Base-by-base conservation (phyloP, 2,329 filamentous ascomycete species). In the Botrytis tulipae region DNA sequence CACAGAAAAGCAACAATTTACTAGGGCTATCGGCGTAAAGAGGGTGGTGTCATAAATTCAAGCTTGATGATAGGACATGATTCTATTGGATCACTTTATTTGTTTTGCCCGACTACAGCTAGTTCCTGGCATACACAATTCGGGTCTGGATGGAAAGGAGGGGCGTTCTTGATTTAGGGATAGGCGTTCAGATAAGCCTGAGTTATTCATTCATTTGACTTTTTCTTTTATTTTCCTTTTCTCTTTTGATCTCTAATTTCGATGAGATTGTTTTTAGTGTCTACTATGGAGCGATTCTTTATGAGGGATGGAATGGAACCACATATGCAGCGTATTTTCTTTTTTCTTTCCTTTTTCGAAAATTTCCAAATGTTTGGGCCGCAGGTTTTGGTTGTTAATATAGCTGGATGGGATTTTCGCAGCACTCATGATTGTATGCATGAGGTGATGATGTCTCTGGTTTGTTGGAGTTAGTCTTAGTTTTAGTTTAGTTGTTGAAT, bases 141-240 rank as follows among this genome's bases (percentile, higher is more conserved):
- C 37, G 35, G 66, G 66, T 32, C 35, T 16, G n/a, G 48, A 57
- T 57, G 48, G 66, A 68, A 42, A 20, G 48, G n/a, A 57, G 25
- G 46, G 66, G 66, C 48, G 66, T 68, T 68, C 37, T 68, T 42
- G 35, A 42, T 68, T 37, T 68, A 42, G 35, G 35, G 22, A 32
- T 32, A 18, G 66, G 66, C 35, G 66, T 68, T 57, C 66, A 68
- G 54, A 57, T 42, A 57, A 68, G 48, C 66, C 35, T 68, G n/a
- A 20, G n/a, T 29, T 29, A 29, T 63, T 63, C 37, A 29, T 29
- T 57, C 51, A 46, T 46, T 4, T 35, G n/a, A 32, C 16, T 37
- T 66, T 35, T 37, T 29, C 25, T 29, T 29, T 67, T 48, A 0
- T 66, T 35, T 8, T 48, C 12, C 22, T 37, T 22, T 18, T 40